Evolutionary conservation across 1,284 basidiomycete genomes (phyloP).

Genomic region (Boletus hoseneyae): DNA sequence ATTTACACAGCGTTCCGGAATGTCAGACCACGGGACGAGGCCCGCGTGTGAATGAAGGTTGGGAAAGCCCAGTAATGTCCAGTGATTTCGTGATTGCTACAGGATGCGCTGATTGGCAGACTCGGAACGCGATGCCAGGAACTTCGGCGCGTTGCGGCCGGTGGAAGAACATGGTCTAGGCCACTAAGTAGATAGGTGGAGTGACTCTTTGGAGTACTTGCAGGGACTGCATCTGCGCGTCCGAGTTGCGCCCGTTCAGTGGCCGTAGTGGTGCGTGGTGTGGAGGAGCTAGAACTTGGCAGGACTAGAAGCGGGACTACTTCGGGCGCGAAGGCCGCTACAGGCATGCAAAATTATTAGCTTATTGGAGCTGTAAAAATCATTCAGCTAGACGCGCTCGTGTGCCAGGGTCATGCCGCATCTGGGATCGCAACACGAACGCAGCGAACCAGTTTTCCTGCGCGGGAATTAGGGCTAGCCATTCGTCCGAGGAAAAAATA

Average conservation of each 20-base stretch:
- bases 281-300: neutral
- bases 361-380: slow-evolving; percentile 7
- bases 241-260: slow-evolving; percentile 3
- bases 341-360: slow-evolving; percentile 11
- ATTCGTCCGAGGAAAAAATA: slow-evolving; percentile 3
- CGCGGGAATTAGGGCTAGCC: slow-evolving; percentile 25
- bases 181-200: neutral
- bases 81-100: slow-evolving; percentile 15
- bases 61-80: slow-evolving; percentile 19
- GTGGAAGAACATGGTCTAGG: neutral
- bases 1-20: slow-evolving; percentile 15
- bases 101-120: slow-evolving; percentile 4
- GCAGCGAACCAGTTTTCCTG: neutral
- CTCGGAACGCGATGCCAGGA: slow-evolving; percentile 5
- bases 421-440: too few relatives aligned
- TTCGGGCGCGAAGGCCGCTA: slow-evolving; percentile 7
- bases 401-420: too few relatives aligned
- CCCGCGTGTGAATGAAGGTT: slow-evolving; percentile 21
- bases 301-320: slow-evolving; percentile 2
- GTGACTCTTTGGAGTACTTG: neutral
- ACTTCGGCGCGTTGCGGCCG: neutral
- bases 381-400: slow-evolving; percentile 1
- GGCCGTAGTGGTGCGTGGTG: neutral
- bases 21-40: slow-evolving; percentile 11
- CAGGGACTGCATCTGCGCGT: slow-evolving; percentile 5